phyloP scores from a whole-genome alignment of 495 filamentous ascomycete species.

The Penicillium lividum region DNA sequence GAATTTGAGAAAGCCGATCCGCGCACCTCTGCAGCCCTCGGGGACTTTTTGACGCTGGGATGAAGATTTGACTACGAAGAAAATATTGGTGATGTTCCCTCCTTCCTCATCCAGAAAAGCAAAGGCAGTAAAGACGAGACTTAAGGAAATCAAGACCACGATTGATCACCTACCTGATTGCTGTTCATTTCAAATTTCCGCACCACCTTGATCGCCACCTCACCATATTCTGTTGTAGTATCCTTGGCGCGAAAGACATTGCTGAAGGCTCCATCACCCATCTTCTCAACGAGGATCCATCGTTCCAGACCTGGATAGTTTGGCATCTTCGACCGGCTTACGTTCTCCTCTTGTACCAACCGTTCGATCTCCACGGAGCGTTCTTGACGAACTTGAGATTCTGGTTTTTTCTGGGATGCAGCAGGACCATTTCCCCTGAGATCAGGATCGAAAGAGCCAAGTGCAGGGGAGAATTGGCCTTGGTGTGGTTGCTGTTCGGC shows the following conservation, averaged over 20 bases:
- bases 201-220: constrained; percentile 98
- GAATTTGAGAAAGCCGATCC: constrained; percentile 41
- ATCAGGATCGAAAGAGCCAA: constrained; percentile 56
- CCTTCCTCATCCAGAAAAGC: background rate
- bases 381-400: constrained; percentile 44
- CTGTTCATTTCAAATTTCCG: constrained; percentile 98
- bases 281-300: constrained; percentile 91
- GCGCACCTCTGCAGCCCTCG: constrained; percentile 98
- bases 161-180: constrained; percentile 71
- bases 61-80: constrained; percentile 69
- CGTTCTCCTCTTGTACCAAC: constrained; percentile 88
- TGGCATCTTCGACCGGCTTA: constrained; percentile 80
- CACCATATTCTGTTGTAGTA: constrained; percentile 61
- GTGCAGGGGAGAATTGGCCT: constrained; percentile 49
- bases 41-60: constrained; percentile 91
- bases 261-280: constrained; percentile 98
- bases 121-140: background rate
- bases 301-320: constrained; percentile 89
- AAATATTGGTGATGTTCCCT: constrained; percentile 38
- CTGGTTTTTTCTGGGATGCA: constrained; percentile 55
- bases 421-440: constrained; percentile 58
- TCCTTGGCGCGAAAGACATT: constrained; percentile 94
- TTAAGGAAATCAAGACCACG: constrained; percentile 17
- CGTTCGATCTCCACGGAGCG: constrained; percentile 66
- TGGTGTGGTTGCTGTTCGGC: constrained; percentile 62